Evolutionary conservation across 345 rosid species (phyloP), one percentile per base, ranked within the genome.

Genomic region (Pugionium dolabratum): DNA sequence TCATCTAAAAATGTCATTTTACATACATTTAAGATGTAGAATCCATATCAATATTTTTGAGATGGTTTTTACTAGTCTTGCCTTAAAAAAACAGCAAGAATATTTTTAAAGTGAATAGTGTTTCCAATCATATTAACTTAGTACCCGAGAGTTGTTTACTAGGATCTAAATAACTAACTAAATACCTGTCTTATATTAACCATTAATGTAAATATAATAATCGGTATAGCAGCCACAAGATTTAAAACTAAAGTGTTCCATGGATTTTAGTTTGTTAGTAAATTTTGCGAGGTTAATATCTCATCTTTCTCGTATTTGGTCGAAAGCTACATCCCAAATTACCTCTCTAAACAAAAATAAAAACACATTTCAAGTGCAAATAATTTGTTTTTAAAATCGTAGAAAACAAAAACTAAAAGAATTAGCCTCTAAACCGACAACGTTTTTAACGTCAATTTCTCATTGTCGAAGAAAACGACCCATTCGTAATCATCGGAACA

Each of bases 401-500:
- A 30, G 8, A 35, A 4, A 6, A 18, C 1, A 9, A 30, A 1
- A 46, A 35, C 2, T 28, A 5, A 71, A 40, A 9, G 18, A 63
- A 55, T 59, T 40, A 49, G 59, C 76, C 5, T n/a, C 50, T 18
- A 46, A 64, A 53, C 52, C 66, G 54, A 27, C 70, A 11, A 44
- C 66, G 58, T 8, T 62, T 62, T 49, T 37, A 46, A 18, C 51
- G 40, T 18, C 30, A 48, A 40, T 32, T 5, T 37, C 10, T 5
- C 2, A 27, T 35, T 47, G 69, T 53, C 9, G 63, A 71, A 42
- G 67, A 52, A 59, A 73, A 30, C 28, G 67, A 73, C 44, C 67
- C 72, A 11, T 45, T 66, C 1, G 57, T 18, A 18, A 18, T 18
- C 18, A 18, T 54, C 72, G 72, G 67, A 7, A 45, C 25, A 27